These are phyloP conservation scores for Gracilaria gracilis DNA, from an alignment of 23 red algal genomes.

Conservation along the genomic window DNA sequence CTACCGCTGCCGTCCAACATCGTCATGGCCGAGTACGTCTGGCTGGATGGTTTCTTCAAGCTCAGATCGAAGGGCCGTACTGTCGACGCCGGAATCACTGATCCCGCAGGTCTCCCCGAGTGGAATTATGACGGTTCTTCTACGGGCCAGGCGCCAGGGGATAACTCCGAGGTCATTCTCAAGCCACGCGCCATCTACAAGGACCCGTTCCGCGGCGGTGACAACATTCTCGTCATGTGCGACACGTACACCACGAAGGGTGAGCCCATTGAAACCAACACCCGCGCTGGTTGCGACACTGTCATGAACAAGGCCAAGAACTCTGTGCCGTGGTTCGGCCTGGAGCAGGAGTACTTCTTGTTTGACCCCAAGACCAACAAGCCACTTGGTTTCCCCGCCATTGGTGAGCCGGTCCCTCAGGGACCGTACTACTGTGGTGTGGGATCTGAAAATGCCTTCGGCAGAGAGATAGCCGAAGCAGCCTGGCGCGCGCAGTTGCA, in stretches of 20 bases:
- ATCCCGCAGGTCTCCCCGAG: constrained; percentile 63
- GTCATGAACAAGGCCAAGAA: constrained; percentile 90
- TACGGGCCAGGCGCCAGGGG: constrained; percentile 89
- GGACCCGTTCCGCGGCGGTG: constrained; percentile 92
- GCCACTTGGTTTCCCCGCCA: constrained; percentile 93
- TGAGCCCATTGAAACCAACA: constrained; percentile 79
- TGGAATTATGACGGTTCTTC: constrained; percentile 99
- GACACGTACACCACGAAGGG: constrained; percentile 92
- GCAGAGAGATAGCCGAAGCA: constrained; percentile 86
- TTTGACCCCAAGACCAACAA: constrained; percentile 76
- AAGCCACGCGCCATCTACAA: constrained; percentile 84
- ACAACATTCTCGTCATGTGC: constrained; percentile 96
- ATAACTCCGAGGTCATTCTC: constrained; percentile 96
- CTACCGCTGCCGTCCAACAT: constrained; percentile 18
- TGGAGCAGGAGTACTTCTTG: constrained; percentile 98
- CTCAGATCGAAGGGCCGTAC: constrained; percentile 68
- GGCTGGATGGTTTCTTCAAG: constrained; percentile 85
- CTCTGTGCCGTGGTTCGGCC: constrained; percentile 94
- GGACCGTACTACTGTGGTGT: constrained; percentile 98
- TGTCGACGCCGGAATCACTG: constrained; percentile 38
- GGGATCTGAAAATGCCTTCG: constrained; percentile 83
- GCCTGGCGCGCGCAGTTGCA: constrained; percentile 91
- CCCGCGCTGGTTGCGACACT: constrained; percentile 63
- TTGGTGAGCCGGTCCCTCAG: constrained; percentile 88
- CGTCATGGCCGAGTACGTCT: constrained; percentile 92